phyloP scores from a whole-genome alignment of 2,329 filamentous ascomycete species.

The Epichloe uncinata region DNA sequence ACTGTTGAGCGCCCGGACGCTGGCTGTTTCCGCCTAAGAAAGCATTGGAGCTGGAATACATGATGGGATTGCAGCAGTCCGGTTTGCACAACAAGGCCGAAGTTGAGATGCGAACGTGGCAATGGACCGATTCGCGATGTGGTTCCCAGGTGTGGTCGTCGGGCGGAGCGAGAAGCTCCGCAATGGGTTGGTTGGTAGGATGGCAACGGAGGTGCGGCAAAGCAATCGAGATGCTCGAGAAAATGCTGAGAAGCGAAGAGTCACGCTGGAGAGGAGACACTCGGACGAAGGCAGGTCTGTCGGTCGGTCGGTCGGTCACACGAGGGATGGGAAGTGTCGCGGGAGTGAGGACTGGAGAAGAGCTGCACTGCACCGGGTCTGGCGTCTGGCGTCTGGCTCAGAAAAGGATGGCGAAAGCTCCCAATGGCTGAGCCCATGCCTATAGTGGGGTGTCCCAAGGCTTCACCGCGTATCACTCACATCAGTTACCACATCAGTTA shows the following conservation, averaged over 20 bases:
- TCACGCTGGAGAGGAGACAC: neutral
- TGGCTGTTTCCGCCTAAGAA: conserved; percentile 69
- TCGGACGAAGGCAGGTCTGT: neutral
- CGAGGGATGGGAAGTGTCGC: neutral
- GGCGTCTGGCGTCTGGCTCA: neutral
- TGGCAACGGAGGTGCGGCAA: neutral
- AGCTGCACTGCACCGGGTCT: neutral
- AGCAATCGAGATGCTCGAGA: conserved; percentile 1
- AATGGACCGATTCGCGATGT: neutral
- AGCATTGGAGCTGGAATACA: conserved; percentile 85
- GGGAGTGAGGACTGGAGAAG: neutral
- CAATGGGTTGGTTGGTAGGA: neutral
- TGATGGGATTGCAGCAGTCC: conserved; percentile 24
- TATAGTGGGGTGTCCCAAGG: no score
- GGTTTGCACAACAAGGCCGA: neutral
- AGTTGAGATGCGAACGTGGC: neutral
- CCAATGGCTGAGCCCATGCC: no score
- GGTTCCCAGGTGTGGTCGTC: neutral
- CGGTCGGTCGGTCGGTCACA: neutral
- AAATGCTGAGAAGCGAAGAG: neutral
- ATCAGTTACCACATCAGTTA: no score
- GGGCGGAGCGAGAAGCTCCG: conserved; percentile 3
- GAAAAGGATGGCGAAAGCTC: conserved; percentile 7
- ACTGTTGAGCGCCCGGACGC: conserved; percentile 50
- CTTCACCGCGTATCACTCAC: no score